Base-by-base conservation (phyloP, 2,329 filamentous ascomycete genomes). In the Penicillium paneum region DNA sequence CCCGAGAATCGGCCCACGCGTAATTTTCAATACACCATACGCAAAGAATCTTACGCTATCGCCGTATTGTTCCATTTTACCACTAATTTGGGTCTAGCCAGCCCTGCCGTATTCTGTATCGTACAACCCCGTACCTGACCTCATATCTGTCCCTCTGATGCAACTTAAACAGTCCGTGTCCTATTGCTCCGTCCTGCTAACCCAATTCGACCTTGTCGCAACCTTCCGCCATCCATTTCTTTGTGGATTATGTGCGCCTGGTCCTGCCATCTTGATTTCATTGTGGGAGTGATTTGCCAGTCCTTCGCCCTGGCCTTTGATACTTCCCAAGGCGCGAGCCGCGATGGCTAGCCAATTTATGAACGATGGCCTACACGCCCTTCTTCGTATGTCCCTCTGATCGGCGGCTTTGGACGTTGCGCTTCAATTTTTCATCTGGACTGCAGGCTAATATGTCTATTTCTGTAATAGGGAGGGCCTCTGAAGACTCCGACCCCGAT, bases 401-500 rank as follows among this genome's bases (percentile, higher is more conserved):
- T 44, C 57, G 21, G 19, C 24, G 26, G 21, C 19, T 15, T 32
- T 31, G 29, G 35, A 31, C 41, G 8, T 31, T 15, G 40, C 32
- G 13, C 21, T 45, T 26, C 29, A 24, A 36, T 31, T 43, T 13
- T 24, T 2, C 28, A 1, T 10, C 28, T 26, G n/a, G 47, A 49
- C 40, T 13, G 28, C 21, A 13, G 29, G 51, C 64, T 71, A 59
- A 71, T 47, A 12, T 31, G 8, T 40, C 11, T 46, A 32, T 57
- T 54, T 45, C 52, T 49, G 42, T 29, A 46, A 11, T 59, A 74
- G 71, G 69, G 63, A 68, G 71, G 64, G 70, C 68, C 41, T 57
- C 67, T 47, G 71, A 74, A 44, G 71, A 72, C 43, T 65, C 68
- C 39, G 71, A 74, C 52, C 71, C 71, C 43, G 71, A 73, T 68